These are phyloP conservation scores for Lactarius sanguifluus DNA, from an alignment of 768 basidiomycete species.

Conservation along the genomic window DNA sequence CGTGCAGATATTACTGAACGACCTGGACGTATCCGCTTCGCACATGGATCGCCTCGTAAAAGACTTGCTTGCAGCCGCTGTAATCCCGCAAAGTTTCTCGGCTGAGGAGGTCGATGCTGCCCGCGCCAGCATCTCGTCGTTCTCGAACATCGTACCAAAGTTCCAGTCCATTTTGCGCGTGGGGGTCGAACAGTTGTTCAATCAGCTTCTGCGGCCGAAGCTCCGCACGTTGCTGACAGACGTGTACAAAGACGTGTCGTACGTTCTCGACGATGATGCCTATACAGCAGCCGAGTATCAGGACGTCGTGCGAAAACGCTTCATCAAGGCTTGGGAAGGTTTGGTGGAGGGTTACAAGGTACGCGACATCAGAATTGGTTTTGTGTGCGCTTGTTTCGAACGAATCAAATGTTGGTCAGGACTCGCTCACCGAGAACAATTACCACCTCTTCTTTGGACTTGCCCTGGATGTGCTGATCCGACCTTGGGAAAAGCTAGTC, in stretches of 20 bases:
- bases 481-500: conserved; percentile 93
- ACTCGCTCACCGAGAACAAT: conserved; percentile 83
- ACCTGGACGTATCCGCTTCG: conserved; percentile 87
- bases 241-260: conserved; percentile 86
- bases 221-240: conserved; percentile 82
- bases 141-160: conserved; percentile 57
- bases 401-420: conserved; percentile 46
- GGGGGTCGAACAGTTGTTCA: conserved; percentile 93
- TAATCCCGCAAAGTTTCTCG: conserved; percentile 67
- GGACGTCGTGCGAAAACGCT: conserved; percentile 86
- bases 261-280: conserved; percentile 84
- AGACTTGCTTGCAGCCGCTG: conserved; percentile 56
- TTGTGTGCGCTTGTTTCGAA: not conserved
- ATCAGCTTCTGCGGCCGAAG: conserved; percentile 86
- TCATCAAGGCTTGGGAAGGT: conserved; percentile 84
- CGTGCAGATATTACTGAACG: conserved; percentile 80
- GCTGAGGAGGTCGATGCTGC: conserved; percentile 54
- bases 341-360: conserved; percentile 89
- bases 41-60: conserved; percentile 82
- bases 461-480: conserved; percentile 82
- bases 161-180: conserved; percentile 78
- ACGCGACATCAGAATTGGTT: not conserved
- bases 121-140: conserved; percentile 46
- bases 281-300: conserved; percentile 84
- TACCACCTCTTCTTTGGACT: conserved; percentile 84